A percentile compares a stretch with the other conserved stretches of the same genome.
Evolutionary conservation across 345 rosid species (phyloP).

Genomic region (Leavenworthia alabamica): DNA sequence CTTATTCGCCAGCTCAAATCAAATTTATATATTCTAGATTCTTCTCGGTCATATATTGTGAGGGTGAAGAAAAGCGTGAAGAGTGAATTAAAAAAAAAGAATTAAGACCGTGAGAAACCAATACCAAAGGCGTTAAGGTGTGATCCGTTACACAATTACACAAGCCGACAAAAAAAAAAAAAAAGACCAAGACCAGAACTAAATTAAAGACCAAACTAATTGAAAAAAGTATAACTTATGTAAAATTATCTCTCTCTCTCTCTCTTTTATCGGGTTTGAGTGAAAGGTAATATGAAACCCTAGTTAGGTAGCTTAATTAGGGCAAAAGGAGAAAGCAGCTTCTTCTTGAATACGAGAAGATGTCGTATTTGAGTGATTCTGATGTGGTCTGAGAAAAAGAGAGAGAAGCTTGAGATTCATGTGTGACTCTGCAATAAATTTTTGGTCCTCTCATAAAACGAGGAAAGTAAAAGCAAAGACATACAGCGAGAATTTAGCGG

Average conservation of each 20-base stretch:
- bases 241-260: background rate
- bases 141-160: conserved; percentile 32
- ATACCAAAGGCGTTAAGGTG: conserved; percentile 3
- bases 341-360: conserved; percentile 12
- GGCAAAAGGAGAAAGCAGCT: conserved; percentile 23
- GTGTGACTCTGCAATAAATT: conserved; percentile 27
- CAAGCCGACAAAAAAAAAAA: conserved; percentile 21
- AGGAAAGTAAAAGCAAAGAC: conserved; percentile 36
- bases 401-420: conserved; percentile 33
- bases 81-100: too few species aligned
- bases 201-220: conserved; percentile 15
- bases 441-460: too few species aligned
- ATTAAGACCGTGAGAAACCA: conserved; percentile 28
- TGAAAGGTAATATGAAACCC: conserved; percentile 15
- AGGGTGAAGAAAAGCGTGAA: conserved; percentile 9
- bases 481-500: conserved; percentile 38
- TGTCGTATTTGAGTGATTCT: conserved; percentile 7
- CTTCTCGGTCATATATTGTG: conserved; percentile 15
- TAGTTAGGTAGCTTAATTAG: conserved; percentile 15
- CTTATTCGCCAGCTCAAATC: conserved; percentile 38
- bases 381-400: conserved; percentile 3
- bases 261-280: background rate
- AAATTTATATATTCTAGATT: conserved; percentile 7
- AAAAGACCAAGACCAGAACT: conserved; percentile 18
- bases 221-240: conserved; percentile 8